Base-by-base conservation (phyloP, 139 green algal genomes). In the Picocystis salinarum region DNA sequence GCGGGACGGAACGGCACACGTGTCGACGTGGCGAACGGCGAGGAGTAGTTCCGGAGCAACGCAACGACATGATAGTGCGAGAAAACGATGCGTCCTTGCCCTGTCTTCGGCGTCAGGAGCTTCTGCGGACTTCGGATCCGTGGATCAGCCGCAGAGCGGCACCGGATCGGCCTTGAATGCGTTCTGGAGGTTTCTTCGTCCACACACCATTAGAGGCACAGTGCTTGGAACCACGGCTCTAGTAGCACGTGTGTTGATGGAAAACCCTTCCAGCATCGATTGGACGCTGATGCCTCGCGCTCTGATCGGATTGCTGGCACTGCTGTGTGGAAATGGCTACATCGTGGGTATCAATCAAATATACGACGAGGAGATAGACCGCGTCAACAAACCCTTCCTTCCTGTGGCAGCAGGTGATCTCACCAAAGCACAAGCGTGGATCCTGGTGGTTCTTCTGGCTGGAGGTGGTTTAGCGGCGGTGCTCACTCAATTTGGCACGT, bases 271-370 rank as follows among this genome's bases (percentile, higher is more conserved):
- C 13, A 41, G 52, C 5, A 86, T 97, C 36, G 71, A 93, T 52
- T 93, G 85, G 83, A 58, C 42, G 12, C 66, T 98, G 27, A 45
- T 95, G 24, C 88, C 62, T 15, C 55, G 64, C 0, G 88, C 88
- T 4, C 48, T 82, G 18, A 55, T 40, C n/a, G 30, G 82, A 9
- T 58, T 93, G 26, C 20, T 90, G 10, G 81, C 82, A 4, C 69
- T 92, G 48, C 71, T 98, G 37, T 91, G 75, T 42, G 88, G 86
- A 25, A 98, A 98, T 58, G 88, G 86, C 20, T 98, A 89, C 72
- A 98, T 98, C 47, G 88, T 98, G 29, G 88, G 88, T 49, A 97
- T 98, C 77, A 98, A 98, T 58, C 82, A 93, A 62, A 62, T 71
- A 22, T 93, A 89, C 55, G 83, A 94, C 39, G 82, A 91, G 6